phyloP scores from a whole-genome alignment of 2,329 filamentous ascomycete genomes.

The Diaporthe humulicola region DNA sequence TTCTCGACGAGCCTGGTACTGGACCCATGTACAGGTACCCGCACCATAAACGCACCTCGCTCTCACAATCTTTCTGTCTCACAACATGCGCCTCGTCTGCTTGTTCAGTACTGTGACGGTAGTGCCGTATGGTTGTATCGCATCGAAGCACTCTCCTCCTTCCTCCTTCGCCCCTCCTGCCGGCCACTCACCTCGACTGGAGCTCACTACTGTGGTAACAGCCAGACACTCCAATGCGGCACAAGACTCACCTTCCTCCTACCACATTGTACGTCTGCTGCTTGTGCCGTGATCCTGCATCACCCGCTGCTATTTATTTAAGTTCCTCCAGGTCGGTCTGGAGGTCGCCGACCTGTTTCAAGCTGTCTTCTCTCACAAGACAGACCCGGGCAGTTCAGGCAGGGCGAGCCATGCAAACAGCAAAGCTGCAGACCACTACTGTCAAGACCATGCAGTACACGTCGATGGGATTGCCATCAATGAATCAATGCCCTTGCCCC shows the following conservation, averaged over 20 bases:
- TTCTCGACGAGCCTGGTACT: neutral
- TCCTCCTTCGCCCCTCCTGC: neutral
- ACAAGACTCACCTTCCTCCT: neutral
- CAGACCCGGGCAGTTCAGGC: constrained; percentile 10
- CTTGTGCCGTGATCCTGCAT: constrained; percentile 1
- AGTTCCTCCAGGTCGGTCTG: constrained; percentile 27
- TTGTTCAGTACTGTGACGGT: neutral
- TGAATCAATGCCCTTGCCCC: constrained; percentile 17
- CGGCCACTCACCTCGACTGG: neutral
- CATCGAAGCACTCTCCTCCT: constrained; percentile 3
- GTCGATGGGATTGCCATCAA: constrained; percentile 7
- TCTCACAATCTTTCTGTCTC: neutral
- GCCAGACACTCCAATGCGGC: constrained; percentile 1
- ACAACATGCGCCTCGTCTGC: neutral
- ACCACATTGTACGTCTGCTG: neutral
- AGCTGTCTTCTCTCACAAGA: constrained; percentile 17
- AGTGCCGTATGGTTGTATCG: constrained; percentile 15
- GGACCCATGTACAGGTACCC: neutral
- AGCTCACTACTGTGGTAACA: neutral
- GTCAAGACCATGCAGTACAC: neutral
- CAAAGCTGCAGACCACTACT: neutral
- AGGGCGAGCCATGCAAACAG: constrained; percentile 13
- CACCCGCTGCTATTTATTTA: constrained; percentile 31
- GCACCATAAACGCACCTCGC: neutral
- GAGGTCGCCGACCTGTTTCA: constrained; percentile 32